phyloP scores from a whole-genome alignment of 2,329 filamentous ascomycete genomes.

The Mycosphaerelloides madeirae region DNA sequence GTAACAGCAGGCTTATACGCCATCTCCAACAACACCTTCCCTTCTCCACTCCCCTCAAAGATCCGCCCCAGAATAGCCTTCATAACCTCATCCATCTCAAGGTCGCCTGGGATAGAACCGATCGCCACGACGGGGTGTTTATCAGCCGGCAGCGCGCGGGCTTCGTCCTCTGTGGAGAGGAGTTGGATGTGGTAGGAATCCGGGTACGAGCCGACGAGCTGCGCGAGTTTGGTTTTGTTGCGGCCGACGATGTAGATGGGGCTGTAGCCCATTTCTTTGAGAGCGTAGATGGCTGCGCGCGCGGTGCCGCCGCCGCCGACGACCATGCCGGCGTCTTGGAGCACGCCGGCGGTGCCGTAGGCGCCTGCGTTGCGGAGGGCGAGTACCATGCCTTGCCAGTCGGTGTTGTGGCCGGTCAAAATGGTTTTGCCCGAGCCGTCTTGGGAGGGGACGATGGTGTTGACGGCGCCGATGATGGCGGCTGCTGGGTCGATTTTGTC shows the following conservation, averaged over 20 bases:
- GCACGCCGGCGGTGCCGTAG: conserved; percentile 32
- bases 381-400: conserved; percentile 88
- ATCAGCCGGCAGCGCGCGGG: conserved; percentile 43
- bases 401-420: conserved; percentile 85
- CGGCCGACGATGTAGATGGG: conserved; percentile 86
- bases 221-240: conserved; percentile 61
- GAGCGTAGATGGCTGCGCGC: conserved; percentile 81
- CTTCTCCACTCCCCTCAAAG: conserved; percentile 42
- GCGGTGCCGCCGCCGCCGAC: conserved; percentile 90
- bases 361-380: conserved; percentile 68
- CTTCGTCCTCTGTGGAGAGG: conserved; percentile 52
- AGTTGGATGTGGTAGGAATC: conserved; percentile 63
- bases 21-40: conserved; percentile 79
- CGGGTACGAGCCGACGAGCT: conserved; percentile 69
- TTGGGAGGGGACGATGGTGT: conserved; percentile 70
- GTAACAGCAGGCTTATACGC: conserved; percentile 88
- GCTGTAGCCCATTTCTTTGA: conserved; percentile 75
- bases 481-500: conserved; percentile 78
- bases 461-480: conserved; percentile 81
- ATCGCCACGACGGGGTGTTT: conserved; percentile 67
- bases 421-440: conserved; percentile 36
- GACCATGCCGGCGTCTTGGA: conserved; percentile 62
- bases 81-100: conserved; percentile 69
- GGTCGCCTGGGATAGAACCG: conserved; percentile 85
- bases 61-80: conserved; percentile 57